Percentiles rank a stretch among this genome's conserved stretches.
phyloP scores from a whole-genome alignment of 148 eudicot species.

The Cornus kousa region DNA sequence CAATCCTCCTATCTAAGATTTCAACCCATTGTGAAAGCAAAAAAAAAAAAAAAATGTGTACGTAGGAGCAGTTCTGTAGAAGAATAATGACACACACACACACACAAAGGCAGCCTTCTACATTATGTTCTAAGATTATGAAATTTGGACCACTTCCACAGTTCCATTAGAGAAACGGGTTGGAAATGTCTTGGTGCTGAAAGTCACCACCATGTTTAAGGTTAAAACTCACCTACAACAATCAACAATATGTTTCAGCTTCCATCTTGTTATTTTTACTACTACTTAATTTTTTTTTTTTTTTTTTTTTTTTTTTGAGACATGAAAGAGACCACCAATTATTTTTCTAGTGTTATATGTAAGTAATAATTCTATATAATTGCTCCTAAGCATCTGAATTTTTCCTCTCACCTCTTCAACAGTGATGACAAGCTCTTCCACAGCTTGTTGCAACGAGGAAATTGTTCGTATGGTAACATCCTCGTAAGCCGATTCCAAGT shows the following conservation, averaged over 20 bases:
- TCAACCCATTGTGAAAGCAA: not conserved
- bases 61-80: too few relatives aligned
- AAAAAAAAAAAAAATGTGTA: not conserved
- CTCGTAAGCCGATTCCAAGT: slow-evolving; percentile 51
- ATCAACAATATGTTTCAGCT: not conserved
- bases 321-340: not conserved
- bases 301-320: not conserved
- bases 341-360: not conserved
- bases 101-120: not conserved
- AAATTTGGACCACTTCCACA: not conserved
- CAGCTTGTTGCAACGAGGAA: slow-evolving; percentile 55
- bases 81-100: too few relatives aligned
- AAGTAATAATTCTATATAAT: not conserved
- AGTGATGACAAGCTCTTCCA: slow-evolving; percentile 55
- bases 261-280: not conserved
- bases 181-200: not conserved
- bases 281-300: not conserved
- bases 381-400: not conserved
- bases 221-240: not conserved
- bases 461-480: slow-evolving; percentile 51
- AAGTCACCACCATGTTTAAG: not conserved
- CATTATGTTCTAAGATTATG: not conserved
- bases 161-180: not conserved
- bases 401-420: slow-evolving; percentile 44
- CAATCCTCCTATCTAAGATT: not conserved